Conservation (phyloP, 2,329 filamentous ascomycete species). For the Fusarium concolor region DNA sequence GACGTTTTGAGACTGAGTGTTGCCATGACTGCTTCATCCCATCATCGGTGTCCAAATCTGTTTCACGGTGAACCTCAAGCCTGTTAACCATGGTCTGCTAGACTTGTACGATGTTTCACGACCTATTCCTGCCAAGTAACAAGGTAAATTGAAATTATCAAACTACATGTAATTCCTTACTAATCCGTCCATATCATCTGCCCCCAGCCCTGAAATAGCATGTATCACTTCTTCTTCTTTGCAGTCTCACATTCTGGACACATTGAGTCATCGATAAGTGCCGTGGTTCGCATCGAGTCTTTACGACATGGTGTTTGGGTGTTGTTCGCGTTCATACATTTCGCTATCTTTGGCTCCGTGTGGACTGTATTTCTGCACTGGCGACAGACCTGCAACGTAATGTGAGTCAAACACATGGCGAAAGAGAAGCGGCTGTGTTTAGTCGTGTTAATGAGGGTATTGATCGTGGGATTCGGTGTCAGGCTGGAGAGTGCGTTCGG, state of each 20-base stretch:
- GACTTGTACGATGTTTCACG: conserved; percentile 4
- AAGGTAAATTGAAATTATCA: background rate
- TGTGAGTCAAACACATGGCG: conserved; percentile 1
- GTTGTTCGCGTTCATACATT: background rate
- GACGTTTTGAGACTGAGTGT: background rate
- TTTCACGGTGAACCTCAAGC: background rate
- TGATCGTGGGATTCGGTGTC: no score
- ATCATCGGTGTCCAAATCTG: background rate
- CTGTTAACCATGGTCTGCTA: no score
- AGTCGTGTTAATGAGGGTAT: no score
- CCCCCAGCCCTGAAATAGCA: no score
- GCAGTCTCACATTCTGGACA: background rate
- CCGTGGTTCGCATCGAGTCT: background rate
- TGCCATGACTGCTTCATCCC: background rate
- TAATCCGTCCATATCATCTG: no score
- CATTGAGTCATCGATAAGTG: background rate
- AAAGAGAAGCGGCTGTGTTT: background rate
- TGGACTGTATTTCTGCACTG: background rate
- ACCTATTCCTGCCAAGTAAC: no score
- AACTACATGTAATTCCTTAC: no score
- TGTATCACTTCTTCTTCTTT: background rate
- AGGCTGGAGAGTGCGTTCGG: no score
- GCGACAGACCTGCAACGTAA: background rate
- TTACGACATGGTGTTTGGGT: background rate
- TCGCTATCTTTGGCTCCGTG: background rate